These are phyloP conservation scores for Mycosarcoma maydis DNA, from an alignment of 1,284 basidiomycete species.

Conservation along the genomic window DNA sequence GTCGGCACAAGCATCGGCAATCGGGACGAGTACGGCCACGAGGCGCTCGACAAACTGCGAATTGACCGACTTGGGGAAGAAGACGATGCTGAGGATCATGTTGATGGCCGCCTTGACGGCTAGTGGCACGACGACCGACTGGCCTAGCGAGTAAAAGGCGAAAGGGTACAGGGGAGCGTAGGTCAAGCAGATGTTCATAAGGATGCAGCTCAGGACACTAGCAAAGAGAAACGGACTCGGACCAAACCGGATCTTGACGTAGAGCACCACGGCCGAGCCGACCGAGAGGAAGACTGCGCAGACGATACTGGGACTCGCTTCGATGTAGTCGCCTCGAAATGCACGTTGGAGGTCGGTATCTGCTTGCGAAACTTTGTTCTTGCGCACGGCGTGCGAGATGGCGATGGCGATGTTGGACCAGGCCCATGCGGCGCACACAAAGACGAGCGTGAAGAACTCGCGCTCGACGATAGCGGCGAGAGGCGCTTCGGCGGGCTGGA, in stretches of 20 bases:
- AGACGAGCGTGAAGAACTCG: slow-evolving; percentile 74
- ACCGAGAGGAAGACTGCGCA: slow-evolving; percentile 76
- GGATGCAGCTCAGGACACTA: slow-evolving; percentile 70
- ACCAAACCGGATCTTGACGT: slow-evolving; percentile 74
- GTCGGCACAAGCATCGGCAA: slow-evolving; percentile 70
- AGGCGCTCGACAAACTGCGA: slow-evolving; percentile 74
- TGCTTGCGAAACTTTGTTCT: slow-evolving; percentile 69
- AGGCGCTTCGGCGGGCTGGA: slow-evolving; percentile 77
- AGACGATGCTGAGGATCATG: slow-evolving; percentile 71
- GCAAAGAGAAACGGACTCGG: slow-evolving; percentile 76
- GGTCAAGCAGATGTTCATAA: slow-evolving; percentile 74
- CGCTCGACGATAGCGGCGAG: slow-evolving; percentile 77
- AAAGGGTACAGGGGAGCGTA: slow-evolving; percentile 76
- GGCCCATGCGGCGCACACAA: slow-evolving; percentile 73
- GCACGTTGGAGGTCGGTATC: slow-evolving; percentile 60
- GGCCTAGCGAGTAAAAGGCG: slow-evolving; percentile 74
- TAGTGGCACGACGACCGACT: slow-evolving; percentile 73
- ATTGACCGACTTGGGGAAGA: slow-evolving; percentile 78
- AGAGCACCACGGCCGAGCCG: slow-evolving; percentile 74
- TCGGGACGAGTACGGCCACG: slow-evolving; percentile 71
- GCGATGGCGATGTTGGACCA: slow-evolving; percentile 77
- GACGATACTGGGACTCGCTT: slow-evolving; percentile 73
- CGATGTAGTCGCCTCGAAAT: slow-evolving; percentile 42
- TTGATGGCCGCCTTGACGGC: slow-evolving; percentile 74
- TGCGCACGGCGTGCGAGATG: slow-evolving; percentile 74